phyloP scores from a whole-genome alignment of 2,329 filamentous ascomycete genomes.

The Ceratocystis albifundus region DNA sequence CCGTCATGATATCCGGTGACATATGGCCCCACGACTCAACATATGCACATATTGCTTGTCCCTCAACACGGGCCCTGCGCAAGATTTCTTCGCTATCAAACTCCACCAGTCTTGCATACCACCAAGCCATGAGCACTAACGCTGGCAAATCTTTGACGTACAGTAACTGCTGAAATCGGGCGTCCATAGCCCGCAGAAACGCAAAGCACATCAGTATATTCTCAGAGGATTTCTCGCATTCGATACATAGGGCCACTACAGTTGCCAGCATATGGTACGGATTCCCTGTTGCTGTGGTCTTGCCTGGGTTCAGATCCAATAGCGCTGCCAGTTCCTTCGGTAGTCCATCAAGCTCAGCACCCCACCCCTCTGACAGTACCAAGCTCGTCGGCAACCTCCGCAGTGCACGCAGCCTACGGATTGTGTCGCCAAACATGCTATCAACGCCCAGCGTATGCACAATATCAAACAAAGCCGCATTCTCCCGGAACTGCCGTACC shows the following conservation, averaged over 20 bases:
- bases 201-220: slow-evolving; percentile 37
- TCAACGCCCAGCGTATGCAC: slow-evolving; percentile 38
- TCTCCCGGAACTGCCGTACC: slow-evolving; percentile 46
- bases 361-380: not conserved
- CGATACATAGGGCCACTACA: slow-evolving; percentile 33
- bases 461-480: slow-evolving; percentile 42
- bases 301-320: slow-evolving; percentile 26
- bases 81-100: slow-evolving; percentile 35
- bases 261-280: slow-evolving; percentile 31
- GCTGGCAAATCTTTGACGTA: slow-evolving; percentile 41
- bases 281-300: slow-evolving; percentile 26
- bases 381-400: slow-evolving; percentile 24
- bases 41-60: slow-evolving; percentile 39
- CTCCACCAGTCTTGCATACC: slow-evolving; percentile 40
- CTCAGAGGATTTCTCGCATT: slow-evolving; percentile 29
- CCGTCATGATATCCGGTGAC: slow-evolving; percentile 15
- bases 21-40: slow-evolving; percentile 25
- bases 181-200: slow-evolving; percentile 38
- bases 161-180: slow-evolving; percentile 37
- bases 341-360: slow-evolving; percentile 26
- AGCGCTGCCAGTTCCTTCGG: slow-evolving; percentile 29
- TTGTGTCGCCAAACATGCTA: slow-evolving; percentile 36
- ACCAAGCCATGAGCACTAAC: slow-evolving; percentile 45
- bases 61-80: slow-evolving; percentile 37
- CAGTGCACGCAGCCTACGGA: slow-evolving; percentile 16